Conservation (phyloP, 2,329 filamentous ascomycete species). For the Epichloe uncinata region DNA sequence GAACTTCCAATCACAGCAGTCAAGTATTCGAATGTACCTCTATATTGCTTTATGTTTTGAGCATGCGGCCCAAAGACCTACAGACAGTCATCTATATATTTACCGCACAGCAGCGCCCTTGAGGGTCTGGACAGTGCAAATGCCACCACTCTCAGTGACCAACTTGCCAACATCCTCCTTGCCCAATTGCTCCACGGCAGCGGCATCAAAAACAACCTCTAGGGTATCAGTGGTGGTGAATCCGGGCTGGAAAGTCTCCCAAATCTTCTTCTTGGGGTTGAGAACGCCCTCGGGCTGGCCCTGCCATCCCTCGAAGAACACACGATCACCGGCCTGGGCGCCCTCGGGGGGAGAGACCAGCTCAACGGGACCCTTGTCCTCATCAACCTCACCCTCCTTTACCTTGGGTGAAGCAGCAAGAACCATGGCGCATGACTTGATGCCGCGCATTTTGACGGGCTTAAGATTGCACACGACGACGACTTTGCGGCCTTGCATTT, state of each 20-base stretch:
- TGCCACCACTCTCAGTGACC: constrained; percentile 61
- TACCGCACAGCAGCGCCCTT: constrained; percentile 71
- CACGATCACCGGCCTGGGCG: constrained; percentile 69
- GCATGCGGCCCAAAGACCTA: no score
- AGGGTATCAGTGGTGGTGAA: constrained; percentile 77
- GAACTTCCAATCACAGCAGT: no score
- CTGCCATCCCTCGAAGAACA: constrained; percentile 90
- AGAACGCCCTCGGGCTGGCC: constrained; percentile 85
- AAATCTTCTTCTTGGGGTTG: constrained; percentile 99
- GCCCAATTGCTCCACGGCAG: constrained; percentile 60
- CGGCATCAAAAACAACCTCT: constrained; percentile 78
- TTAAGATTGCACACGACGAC: constrained; percentile 96
- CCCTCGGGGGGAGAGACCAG: constrained; percentile 73
- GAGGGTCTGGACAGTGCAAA: constrained; percentile 73
- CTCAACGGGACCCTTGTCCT: constrained; percentile 85
- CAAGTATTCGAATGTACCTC: no score
- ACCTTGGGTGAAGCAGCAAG: constrained; percentile 80
- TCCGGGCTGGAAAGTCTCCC: constrained; percentile 92
- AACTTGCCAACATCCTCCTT: constrained; percentile 56
- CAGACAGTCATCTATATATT: no score
- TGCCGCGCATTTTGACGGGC: constrained; percentile 95
- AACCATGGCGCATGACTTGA: constrained; percentile 73
- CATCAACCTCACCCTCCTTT: constrained; percentile 68
- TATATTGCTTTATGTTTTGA: no score
- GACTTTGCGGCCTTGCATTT: constrained; percentile 95